A percentile compares a stretch with the other conserved stretches of the same genome.
These are phyloP conservation scores for Pythium diclinum DNA, from an alignment of 352 stramenopile species.

Conservation along the genomic window DNA sequence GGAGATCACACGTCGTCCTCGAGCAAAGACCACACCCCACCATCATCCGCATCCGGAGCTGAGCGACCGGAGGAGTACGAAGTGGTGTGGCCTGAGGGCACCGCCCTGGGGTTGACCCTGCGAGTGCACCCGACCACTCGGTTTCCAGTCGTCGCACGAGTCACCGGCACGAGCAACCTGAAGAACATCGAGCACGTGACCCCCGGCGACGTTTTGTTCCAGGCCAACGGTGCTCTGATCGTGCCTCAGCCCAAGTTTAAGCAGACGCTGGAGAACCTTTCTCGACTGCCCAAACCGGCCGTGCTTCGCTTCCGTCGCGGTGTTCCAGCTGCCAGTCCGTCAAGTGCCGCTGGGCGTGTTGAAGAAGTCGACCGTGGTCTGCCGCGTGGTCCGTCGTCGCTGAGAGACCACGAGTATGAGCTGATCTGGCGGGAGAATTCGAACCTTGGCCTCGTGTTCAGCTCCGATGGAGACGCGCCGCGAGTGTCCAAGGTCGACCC, in stretches of 20 bases:
- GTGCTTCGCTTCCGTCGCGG: conserved; percentile 41
- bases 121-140: conserved; percentile 40
- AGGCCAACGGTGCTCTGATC: conserved; percentile 36
- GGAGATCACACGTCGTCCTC: conserved; percentile 7
- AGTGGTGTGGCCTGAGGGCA: conserved; percentile 41
- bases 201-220: conserved; percentile 40
- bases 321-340: conserved; percentile 31
- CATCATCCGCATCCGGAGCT: conserved; percentile 8
- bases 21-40: conserved; percentile 3
- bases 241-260: conserved; percentile 48
- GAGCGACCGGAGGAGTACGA: conserved; percentile 37
- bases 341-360: conserved; percentile 10
- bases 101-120: conserved; percentile 38
- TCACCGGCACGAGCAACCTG: conserved; percentile 42
- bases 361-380: conserved; percentile 51
- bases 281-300: conserved; percentile 39
- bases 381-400: conserved; percentile 41
- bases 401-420: conserved; percentile 78
- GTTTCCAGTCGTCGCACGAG: conserved; percentile 40
- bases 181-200: conserved; percentile 44
- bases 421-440: conserved; percentile 82
- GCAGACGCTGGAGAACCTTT: conserved; percentile 39
- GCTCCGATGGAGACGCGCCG: conserved; percentile 66
- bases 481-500: conserved; percentile 84
- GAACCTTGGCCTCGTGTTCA: conserved; percentile 84